Evolutionary conservation across 1,284 basidiomycete species (phyloP), one percentile per base, ranked within the genome.

Genomic region (Puccinia triticina): DNA sequence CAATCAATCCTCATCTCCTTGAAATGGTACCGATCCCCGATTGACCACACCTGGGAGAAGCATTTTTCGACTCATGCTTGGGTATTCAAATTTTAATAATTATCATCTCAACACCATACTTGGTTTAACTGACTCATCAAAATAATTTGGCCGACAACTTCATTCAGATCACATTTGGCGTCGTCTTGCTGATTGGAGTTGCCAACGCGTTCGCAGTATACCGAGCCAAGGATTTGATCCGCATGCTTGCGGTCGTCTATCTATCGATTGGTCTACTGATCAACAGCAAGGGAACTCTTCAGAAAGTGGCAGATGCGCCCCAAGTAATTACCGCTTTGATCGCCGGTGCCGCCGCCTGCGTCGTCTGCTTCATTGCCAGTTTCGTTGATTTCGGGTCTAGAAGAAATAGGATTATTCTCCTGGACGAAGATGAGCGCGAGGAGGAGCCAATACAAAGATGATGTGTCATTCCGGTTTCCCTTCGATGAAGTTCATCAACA

Each of bases 1-100:
- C 88, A 89, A 84, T 87, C 87, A 82, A 88, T 89, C 8, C 88
- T 89, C 85, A 87, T 89, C 82, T 88, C 88, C 10, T 85, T 89
- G 29, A 87, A 87, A 37, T 89, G 88, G 88, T 82, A 82, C 53
- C 74, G 55, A 64, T 75, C 72, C 5, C 48, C 71, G 14, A 48
- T 74, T 43, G 81, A 82, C 53, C 40, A 74, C 26, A 53, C 43
- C 32, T 82, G 81, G 81, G 81, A 82, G 32, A 29, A 32, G 53
- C 59, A 82, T 71, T 74, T 76, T 82, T 46, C 61, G 11, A 75
- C 64, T 34, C 81, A 82, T 77, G 43, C 64, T 34, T 82, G 81
- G 81, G 81, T 77, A 66, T 55, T 12, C 26, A 55, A 34, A 26
- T 73, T 50, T 55, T 73, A 23, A 57, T 18, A 18, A 57, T 5